phyloP scores from a whole-genome alignment of 225 moss, liverwort and hornwort genomes.

The Neckera pumila region DNA sequence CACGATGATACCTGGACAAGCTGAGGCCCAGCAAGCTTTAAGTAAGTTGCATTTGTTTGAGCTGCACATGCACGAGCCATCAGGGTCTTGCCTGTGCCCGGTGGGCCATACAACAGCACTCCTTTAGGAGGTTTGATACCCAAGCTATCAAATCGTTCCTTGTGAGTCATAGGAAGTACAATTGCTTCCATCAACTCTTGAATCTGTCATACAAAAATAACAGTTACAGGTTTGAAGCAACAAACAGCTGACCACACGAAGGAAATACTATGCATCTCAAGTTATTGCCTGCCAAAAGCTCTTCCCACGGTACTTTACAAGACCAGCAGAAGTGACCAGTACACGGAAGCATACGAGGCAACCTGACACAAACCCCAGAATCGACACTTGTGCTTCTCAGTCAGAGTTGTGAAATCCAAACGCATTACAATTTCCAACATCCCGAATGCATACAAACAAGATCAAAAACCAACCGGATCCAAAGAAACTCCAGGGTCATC shows the following conservation, averaged over 20 bases:
- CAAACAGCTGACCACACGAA: neutral
- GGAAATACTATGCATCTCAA: neutral
- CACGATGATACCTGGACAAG: slow-evolving; percentile 63
- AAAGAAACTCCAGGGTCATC: neutral
- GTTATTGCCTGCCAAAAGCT: neutral
- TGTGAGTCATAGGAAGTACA: slow-evolving; percentile 89
- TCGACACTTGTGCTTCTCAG: neutral
- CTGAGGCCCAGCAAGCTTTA: slow-evolving; percentile 92
- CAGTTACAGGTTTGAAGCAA: neutral
- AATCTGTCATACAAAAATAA: slow-evolving; percentile 34
- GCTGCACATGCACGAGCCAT: slow-evolving; percentile 94
- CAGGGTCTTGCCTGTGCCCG: slow-evolving; percentile 91
- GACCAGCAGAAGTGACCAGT: neutral
- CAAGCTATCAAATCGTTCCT: slow-evolving; percentile 78
- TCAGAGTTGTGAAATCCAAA: neutral
- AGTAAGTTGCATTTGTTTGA: slow-evolving; percentile 86
- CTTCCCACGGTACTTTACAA: neutral
- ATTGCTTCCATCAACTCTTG: slow-evolving; percentile 95
- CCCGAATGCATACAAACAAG: neutral
- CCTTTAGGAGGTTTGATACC: slow-evolving; percentile 92
- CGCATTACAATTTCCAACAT: neutral
- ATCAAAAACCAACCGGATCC: neutral
- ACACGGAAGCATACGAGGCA: neutral
- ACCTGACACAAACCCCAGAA: neutral
- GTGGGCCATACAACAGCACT: slow-evolving; percentile 88